Evolutionary conservation across 257 asterid genomes (phyloP), one percentile per base, ranked within the genome.

Genomic region (Solanum medicagineum): DNA sequence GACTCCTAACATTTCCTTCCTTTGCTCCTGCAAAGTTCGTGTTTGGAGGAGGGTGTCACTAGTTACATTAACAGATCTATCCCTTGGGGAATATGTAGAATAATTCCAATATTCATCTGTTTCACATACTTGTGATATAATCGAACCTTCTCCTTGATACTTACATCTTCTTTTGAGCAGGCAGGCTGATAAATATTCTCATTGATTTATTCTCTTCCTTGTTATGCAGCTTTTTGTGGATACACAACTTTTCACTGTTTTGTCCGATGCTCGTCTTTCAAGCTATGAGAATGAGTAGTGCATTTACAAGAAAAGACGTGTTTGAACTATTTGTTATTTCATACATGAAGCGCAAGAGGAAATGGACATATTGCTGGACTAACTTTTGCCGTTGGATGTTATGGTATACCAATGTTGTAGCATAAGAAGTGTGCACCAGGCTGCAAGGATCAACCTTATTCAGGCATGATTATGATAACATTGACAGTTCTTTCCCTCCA

Each of bases 151-250:
- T 69, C 29, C 26, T 17, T 40, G 53, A 69, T 20, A 69, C 5
- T 8, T 69, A 16, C 17, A 7, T 81, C 40, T 60, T 8, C 10
- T 68, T 19, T 1, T 14, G 20, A 57, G 10, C 40, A 29, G 29
- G 10, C 40, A 29, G 29, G 47, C 44, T 66, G 69, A n/a, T 84
- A 4, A 59, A 42, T 12, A 24, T 20, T 32, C 22, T 56, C 69
- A 63, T 47, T 17, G 47, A 73, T 74, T 20, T 54, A 32, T 26
- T 32, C 19, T 84, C 85, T 75, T 87, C 84, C 26, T 47, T 86
- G 24, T 79, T 85, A 53, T 92, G 91, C 98, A 95, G 99, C 85
- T 92, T 49, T 91, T 95, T 85, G 95, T 95, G 68, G 99, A 95
- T 83, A 94, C 99, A 65, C 99, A 95, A 80, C 84, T 92, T 81